These are phyloP conservation scores for Acanthamoeba culbertsoni DNA, from an alignment of 208 protist genomes.

Conservation along the genomic window DNA sequence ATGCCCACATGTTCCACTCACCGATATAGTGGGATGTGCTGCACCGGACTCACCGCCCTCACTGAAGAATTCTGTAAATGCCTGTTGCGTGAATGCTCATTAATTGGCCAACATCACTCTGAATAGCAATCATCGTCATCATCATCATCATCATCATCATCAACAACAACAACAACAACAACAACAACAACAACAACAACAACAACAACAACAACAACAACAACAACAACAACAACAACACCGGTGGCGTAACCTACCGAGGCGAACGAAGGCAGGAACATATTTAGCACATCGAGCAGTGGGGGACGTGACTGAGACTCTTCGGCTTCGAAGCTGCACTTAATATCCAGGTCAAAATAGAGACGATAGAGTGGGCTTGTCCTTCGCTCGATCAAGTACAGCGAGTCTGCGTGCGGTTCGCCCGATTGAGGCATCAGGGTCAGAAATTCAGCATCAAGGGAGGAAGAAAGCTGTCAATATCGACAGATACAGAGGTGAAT, in stretches of 20 bases:
- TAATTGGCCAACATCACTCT: background rate
- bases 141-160: too few relatives aligned
- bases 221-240: too few relatives aligned
- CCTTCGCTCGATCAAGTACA: constrained; percentile 12
- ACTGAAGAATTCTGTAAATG: background rate
- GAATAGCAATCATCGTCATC: too few relatives aligned
- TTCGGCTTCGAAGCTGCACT: background rate
- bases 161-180: too few relatives aligned
- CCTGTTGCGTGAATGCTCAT: background rate
- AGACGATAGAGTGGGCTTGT: background rate
- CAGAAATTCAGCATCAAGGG: background rate
- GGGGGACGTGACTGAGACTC: background rate
- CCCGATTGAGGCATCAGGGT: too few relatives aligned
- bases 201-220: too few relatives aligned
- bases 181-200: too few relatives aligned
- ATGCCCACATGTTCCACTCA: background rate
- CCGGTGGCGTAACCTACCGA: background rate
- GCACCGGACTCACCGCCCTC: background rate
- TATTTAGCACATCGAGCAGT: background rate
- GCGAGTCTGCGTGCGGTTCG: background rate
- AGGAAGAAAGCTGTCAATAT: background rate
- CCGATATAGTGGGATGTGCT: background rate
- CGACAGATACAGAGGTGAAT: background rate
- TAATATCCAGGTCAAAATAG: constrained; percentile 43
- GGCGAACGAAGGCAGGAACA: background rate